Percentiles rank a stretch among this genome's conserved stretches.
Evolutionary conservation across 768 basidiomycete genomes (phyloP).

Genomic region (Hortiboletus campestris): DNA sequence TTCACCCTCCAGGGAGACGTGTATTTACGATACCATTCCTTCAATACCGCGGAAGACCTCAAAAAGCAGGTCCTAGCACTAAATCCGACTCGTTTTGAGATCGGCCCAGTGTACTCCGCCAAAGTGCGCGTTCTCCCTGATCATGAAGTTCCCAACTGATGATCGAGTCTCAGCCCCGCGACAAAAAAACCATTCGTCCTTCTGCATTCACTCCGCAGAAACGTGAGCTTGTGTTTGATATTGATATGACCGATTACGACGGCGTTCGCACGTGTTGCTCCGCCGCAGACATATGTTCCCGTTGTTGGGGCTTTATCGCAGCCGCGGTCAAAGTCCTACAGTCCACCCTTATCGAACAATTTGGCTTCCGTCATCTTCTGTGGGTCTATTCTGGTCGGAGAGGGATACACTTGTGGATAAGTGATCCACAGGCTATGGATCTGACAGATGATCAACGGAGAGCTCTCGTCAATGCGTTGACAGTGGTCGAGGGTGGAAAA

Average conservation of each 20-base stretch:
- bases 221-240: constrained; percentile 98
- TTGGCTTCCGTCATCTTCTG: constrained; percentile 84
- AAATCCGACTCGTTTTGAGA: constrained; percentile 94
- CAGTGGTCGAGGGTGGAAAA: constrained; percentile 77
- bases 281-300: constrained; percentile 83
- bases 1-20: constrained; percentile 90
- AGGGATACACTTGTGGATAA: constrained; percentile 98
- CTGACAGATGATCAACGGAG: constrained; percentile 90
- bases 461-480: constrained; percentile 83
- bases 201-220: constrained; percentile 66
- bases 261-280: constrained; percentile 92
- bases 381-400: constrained; percentile 99
- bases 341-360: constrained; percentile 75
- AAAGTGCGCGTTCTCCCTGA: constrained; percentile 53
- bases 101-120: constrained; percentile 90
- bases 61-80: constrained; percentile 84
- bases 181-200: constrained; percentile 75
- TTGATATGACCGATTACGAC: constrained; percentile 99
- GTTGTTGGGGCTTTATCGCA: constrained; percentile 94
- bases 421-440: constrained; percentile 82
- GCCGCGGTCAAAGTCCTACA: constrained; percentile 90
- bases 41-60: constrained; percentile 79
- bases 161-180: constrained; percentile 25
- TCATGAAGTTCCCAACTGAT: not conserved
- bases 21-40: constrained; percentile 95